Base-by-base conservation (phyloP, 345 rosid genomes). In the Gossypioides kirkii region DNA sequence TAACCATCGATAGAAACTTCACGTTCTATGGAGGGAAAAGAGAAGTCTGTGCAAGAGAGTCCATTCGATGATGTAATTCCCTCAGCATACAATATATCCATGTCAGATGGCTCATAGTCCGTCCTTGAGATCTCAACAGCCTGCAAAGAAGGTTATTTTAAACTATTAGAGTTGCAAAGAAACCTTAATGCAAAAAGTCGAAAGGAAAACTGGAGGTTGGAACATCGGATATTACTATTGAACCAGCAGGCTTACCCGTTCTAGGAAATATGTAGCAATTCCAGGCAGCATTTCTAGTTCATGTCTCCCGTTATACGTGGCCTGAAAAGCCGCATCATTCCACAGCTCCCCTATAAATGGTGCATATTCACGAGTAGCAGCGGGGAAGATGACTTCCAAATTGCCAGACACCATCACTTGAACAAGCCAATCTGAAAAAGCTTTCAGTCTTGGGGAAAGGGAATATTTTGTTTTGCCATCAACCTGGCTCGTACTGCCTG, bases 1-100 rank as follows among this genome's bases (percentile, higher is more conserved):
- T 87, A 76, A 17, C 62, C 80, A 17, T 82, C 82, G 18, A 78
- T 70, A 38, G 52, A 68, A 43, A 25, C 59, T 38, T 87, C 90
- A 59, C 67, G 76, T 71, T 74, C 8, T 63, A 79, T 43, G 50
- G 61, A 50, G 42, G 91, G 92, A 80, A 85, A 91, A 55, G 92
- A 85, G 84, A 90, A 95, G 20, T 90, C 97, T 83, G 87, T 86
- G 86, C 73, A 80, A 25, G 90, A 88, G 69, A 89, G 90, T 58
- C 97, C 89, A 14, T 85, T 88, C 75, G 89, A 86, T 62, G 91
- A 80, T 46, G 89, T 70, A 22, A 88, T 80, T 73, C 98, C 97
- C 78, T 95, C 94, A 36, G 93, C 87, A 73, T 91, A 91, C 76
- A 95, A 75, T 73, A 92, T 85, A 80, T 95, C 99, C 86, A 84